Percentiles rank a stretch among this genome's conserved stretches.
These are phyloP conservation scores for Sarcomyxa edulis DNA, from an alignment of 768 basidiomycete genomes.

Conservation along the genomic window DNA sequence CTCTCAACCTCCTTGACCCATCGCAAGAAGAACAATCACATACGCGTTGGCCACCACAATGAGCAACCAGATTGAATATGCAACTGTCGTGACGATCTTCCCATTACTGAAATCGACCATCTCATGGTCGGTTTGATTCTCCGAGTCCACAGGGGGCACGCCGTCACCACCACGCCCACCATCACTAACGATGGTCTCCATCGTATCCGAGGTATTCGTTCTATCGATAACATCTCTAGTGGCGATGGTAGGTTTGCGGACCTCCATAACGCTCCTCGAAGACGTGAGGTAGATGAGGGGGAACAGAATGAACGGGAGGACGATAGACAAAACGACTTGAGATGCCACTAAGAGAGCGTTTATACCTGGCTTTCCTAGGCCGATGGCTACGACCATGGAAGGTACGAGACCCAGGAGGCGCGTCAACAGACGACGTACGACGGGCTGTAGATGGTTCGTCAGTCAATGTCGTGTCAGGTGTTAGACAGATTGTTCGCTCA, in stretches of 20 bases:
- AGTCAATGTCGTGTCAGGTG: neutral
- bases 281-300: slow-evolving; percentile 78
- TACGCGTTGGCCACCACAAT: slow-evolving; percentile 73
- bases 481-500: slow-evolving; percentile 1
- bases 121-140: slow-evolving; percentile 23
- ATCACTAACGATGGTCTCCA: neutral
- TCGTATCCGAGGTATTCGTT: neutral
- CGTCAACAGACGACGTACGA: slow-evolving; percentile 77
- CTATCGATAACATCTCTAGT: too few relatives aligned
- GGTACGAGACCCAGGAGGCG: slow-evolving; percentile 80
- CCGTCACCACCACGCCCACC: too few relatives aligned
- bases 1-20: slow-evolving; percentile 21
- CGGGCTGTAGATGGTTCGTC: slow-evolving; percentile 69
- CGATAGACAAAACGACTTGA: slow-evolving; percentile 80
- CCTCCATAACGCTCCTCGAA: slow-evolving; percentile 65
- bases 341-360: slow-evolving; percentile 77
- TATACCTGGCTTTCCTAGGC: slow-evolving; percentile 65
- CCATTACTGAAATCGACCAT: slow-evolving; percentile 64
- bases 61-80: slow-evolving; percentile 56
- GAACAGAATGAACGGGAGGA: slow-evolving; percentile 81
- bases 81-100: slow-evolving; percentile 42
- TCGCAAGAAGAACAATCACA: slow-evolving; percentile 57
- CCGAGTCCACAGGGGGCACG: slow-evolving; percentile 14
- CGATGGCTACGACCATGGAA: slow-evolving; percentile 73
- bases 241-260: slow-evolving; percentile 50